Evolutionary conservation across 306 rosid species (phyloP).

Genomic region (Delonix regia): DNA sequence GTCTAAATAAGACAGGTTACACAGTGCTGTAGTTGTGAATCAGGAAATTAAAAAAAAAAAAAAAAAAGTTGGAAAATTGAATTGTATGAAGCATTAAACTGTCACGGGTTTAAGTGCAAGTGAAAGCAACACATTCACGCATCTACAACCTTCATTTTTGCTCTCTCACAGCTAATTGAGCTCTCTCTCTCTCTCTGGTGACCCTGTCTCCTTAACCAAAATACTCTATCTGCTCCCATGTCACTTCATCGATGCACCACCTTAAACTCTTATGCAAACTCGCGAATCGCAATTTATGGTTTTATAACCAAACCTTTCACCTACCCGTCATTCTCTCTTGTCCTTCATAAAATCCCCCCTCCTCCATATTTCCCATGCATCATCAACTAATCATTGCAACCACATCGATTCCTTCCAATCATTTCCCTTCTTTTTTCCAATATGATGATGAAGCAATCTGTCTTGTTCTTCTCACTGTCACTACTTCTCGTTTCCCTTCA

Average conservation of each 20-base stretch:
- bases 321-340: neutral
- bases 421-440: neutral
- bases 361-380: neutral
- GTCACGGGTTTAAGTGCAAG: slow-evolving; percentile 19
- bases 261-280: neutral
- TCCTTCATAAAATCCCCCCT: neutral
- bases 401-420: neutral
- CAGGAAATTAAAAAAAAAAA: no score
- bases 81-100: neutral
- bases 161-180: neutral
- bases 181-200: slow-evolving; percentile 23
- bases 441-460: slow-evolving; percentile 11
- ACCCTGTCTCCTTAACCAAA: slow-evolving; percentile 40
- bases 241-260: slow-evolving; percentile 22
- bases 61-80: neutral
- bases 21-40: neutral
- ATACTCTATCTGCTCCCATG: slow-evolving; percentile 23
- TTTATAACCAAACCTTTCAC: neutral
- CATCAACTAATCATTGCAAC: neutral
- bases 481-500: neutral
- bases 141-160: slow-evolving; percentile 6
- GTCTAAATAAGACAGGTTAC: neutral
- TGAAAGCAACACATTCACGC: slow-evolving; percentile 33
- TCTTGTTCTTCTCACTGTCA: slow-evolving; percentile 15
- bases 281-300: slow-evolving; percentile 6